These are phyloP conservation scores for Cyclocybe aegerita DNA, from an alignment of 768 basidiomycete genomes.

Conservation along the genomic window DNA sequence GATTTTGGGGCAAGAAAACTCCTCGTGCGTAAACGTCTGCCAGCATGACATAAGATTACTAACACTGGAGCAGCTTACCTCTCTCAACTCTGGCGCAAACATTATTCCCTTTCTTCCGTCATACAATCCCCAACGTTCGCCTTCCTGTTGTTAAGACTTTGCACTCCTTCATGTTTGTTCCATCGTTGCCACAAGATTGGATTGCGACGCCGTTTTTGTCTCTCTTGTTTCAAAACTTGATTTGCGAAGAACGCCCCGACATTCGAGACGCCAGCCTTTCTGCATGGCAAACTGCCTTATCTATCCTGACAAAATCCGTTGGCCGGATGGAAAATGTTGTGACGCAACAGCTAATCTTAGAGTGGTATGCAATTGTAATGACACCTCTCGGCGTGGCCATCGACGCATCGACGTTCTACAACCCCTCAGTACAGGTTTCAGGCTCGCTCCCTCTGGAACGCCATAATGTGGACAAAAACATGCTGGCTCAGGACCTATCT, in stretches of 20 bases:
- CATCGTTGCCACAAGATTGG: slow-evolving; percentile 79
- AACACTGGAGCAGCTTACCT: slow-evolving; percentile 53
- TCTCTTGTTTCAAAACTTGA: slow-evolving; percentile 89
- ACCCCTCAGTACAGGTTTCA: slow-evolving; percentile 49
- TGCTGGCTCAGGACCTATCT: slow-evolving; percentile 87
- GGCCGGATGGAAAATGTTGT: slow-evolving; percentile 54
- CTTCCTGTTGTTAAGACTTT: slow-evolving; percentile 90
- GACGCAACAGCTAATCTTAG: slow-evolving; percentile 60
- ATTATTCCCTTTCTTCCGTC: slow-evolving; percentile 95
- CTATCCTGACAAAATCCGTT: slow-evolving; percentile 44
- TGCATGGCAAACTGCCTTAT: slow-evolving; percentile 74
- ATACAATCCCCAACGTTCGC: slow-evolving; percentile 92
- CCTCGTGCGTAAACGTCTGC: slow-evolving; percentile 57
- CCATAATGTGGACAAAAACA: slow-evolving; percentile 96
- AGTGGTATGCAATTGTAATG: slow-evolving; percentile 90
- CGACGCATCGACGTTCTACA: slow-evolving; percentile 68
- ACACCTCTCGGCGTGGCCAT: slow-evolving; percentile 84
- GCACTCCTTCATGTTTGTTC: slow-evolving; percentile 79
- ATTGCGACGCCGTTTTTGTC: slow-evolving; percentile 73
- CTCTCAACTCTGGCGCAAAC: slow-evolving; percentile 82
- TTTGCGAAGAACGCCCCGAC: slow-evolving; percentile 87
- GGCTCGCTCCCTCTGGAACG: slow-evolving; percentile 55
- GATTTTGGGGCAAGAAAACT: slow-evolving; percentile 64
- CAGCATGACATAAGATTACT: neutral
- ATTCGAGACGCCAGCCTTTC: slow-evolving; percentile 71